A percentile compares a stretch with the other conserved stretches of the same genome.
Evolutionary conservation across 1,284 basidiomycete genomes (phyloP).

Genomic region (Leccinum fuscescens): DNA sequence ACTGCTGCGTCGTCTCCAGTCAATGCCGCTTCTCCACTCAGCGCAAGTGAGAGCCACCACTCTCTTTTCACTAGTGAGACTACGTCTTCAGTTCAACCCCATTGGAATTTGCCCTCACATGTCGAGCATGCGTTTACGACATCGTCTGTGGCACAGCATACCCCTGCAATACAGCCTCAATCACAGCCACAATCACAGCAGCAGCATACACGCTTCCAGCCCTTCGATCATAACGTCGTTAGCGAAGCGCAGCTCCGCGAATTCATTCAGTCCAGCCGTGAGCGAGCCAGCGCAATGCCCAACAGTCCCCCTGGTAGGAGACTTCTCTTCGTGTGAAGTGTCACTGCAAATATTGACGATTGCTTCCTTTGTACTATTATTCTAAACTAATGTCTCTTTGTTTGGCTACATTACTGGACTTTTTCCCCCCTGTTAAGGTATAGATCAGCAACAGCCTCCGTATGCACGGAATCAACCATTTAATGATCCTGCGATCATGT

Average conservation of each 20-base stretch:
- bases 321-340: conserved; percentile 42
- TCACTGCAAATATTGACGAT: conserved; percentile 35
- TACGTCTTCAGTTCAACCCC: conserved; percentile 37
- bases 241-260: conserved; percentile 74
- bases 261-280: conserved; percentile 67
- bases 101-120: conserved; percentile 49
- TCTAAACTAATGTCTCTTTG: conserved; percentile 13
- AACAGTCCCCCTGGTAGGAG: conserved; percentile 48
- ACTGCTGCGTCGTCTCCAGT: conserved; percentile 58
- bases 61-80: conserved; percentile 47
- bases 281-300: conserved; percentile 41
- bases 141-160: conserved; percentile 49
- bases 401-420: conserved; percentile 18
- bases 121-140: conserved; percentile 46
- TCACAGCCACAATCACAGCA: conserved; percentile 34
- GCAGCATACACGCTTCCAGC: conserved; percentile 49
- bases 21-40: conserved; percentile 56
- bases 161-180: conserved; percentile 35
- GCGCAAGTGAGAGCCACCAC: conserved; percentile 47
- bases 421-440: conserved; percentile 22
- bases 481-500: conserved; percentile 80
- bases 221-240: conserved; percentile 52
- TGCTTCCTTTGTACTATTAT: conserved; percentile 24
- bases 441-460: conserved; percentile 38
- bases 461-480: conserved; percentile 49